phyloP scores from a whole-genome alignment of 148 eudicot genomes.

The Salicornia ramosissima region DNA sequence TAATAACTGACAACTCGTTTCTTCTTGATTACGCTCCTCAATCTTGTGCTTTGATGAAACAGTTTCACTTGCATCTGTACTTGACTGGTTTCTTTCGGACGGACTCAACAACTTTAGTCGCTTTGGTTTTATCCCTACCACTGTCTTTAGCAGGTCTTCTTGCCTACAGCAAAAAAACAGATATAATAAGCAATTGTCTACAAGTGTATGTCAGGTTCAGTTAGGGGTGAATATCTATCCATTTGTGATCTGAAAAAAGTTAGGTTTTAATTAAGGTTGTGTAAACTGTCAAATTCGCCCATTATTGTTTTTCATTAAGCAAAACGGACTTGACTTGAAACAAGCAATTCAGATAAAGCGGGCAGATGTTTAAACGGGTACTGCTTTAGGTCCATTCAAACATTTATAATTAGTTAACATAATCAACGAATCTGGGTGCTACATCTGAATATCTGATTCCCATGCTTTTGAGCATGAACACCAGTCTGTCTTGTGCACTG shows the following conservation, averaged over 20 bases:
- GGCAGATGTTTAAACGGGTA: background rate
- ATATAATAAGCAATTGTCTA: too few species aligned
- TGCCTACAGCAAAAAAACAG: slow-evolving; percentile 43
- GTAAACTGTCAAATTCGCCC: background rate
- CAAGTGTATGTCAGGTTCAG: background rate
- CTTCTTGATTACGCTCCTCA: slow-evolving; percentile 23
- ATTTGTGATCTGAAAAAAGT: background rate
- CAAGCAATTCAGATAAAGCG: background rate
- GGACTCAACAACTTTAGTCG: slow-evolving; percentile 44
- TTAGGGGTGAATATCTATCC: background rate
- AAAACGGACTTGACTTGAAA: background rate
- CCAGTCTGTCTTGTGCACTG: too few species aligned
- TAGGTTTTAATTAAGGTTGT: background rate
- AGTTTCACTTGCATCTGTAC: slow-evolving; percentile 15
- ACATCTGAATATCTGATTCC: too few species aligned
- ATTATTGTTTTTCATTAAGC: background rate
- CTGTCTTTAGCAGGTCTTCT: slow-evolving; percentile 75
- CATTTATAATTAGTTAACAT: background rate
- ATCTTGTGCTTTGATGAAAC: slow-evolving; percentile 16
- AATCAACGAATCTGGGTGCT: background rate
- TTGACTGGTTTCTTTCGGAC: slow-evolving; percentile 23
- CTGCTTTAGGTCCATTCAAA: background rate
- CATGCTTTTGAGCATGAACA: too few species aligned
- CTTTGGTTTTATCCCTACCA: slow-evolving; percentile 87
- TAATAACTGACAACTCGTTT: slow-evolving; percentile 18